A percentile compares a stretch with the other conserved stretches of the same genome.
These are phyloP conservation scores for Yarrowia deformans DNA, from an alignment of 805 yeast genomes.

Conservation along the genomic window DNA sequence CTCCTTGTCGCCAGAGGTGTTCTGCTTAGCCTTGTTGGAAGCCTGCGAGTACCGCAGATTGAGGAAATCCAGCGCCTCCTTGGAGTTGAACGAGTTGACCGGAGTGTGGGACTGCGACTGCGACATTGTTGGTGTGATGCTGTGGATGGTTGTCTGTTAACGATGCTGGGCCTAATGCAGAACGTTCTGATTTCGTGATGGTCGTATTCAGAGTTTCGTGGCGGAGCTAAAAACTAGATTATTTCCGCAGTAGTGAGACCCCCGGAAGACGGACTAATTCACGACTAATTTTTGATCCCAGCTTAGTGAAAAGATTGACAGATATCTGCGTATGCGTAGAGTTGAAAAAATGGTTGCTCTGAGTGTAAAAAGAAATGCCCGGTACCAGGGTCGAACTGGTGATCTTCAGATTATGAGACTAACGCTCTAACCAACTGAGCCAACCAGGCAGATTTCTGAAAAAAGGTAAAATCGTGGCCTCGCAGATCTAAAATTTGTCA, in stretches of 20 bases:
- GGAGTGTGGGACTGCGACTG: slow-evolving; percentile 29
- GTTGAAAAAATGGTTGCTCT: not conserved
- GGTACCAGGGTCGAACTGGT: slow-evolving; percentile 40
- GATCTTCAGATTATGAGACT: slow-evolving; percentile 40
- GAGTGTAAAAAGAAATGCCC: slow-evolving; percentile 17
- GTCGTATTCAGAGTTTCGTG: not conserved
- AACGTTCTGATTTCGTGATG: slow-evolving; percentile 13
- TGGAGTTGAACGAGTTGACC: slow-evolving; percentile 36
- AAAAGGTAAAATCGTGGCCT: not conserved
- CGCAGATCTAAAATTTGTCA: not conserved
- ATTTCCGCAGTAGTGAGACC: not conserved
- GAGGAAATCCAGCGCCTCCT: slow-evolving; percentile 33
- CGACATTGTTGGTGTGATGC: not conserved
- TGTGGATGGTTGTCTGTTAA: not conserved
- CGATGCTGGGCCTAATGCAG: not conserved
- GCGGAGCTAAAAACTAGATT: not conserved
- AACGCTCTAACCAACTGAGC: slow-evolving; percentile 40
- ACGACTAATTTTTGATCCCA: not conserved
- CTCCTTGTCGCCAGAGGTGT: slow-evolving; percentile 9
- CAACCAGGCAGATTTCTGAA: slow-evolving; percentile 21
- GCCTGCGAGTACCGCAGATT: slow-evolving; percentile 37
- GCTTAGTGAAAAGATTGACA: no score
- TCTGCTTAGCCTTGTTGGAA: slow-evolving; percentile 23
- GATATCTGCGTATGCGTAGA: no score
- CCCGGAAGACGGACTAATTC: not conserved